phyloP scores from a whole-genome alignment of 345 rosid genomes.

The Citrus trifoliata region DNA sequence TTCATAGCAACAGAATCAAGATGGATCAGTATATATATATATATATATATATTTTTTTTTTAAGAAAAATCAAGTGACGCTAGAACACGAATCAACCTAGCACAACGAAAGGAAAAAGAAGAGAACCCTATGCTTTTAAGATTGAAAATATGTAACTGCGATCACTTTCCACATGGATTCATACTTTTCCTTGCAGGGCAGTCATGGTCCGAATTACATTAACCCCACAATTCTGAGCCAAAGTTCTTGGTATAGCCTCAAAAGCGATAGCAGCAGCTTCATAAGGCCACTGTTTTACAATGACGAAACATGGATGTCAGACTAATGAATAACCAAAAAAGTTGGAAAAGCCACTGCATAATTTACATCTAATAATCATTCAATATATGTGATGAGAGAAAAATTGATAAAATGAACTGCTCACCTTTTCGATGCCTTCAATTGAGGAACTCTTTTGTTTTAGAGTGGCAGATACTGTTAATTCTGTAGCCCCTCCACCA shows the following conservation, averaged over 20 bases:
- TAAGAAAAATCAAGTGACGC: neutral
- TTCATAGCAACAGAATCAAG: neutral
- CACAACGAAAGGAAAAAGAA: neutral
- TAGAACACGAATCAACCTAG: neutral
- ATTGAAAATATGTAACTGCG: neutral
- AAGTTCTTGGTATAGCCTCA: conserved; percentile 90
- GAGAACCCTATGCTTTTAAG: neutral
- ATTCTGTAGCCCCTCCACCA: conserved; percentile 93
- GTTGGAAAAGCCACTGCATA: neutral
- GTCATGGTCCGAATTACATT: conserved; percentile 85
- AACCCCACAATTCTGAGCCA: conserved; percentile 82
- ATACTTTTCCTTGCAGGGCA: conserved; percentile 87
- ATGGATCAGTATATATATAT: neutral
- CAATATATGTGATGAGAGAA: neutral
- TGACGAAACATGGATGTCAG: neutral
- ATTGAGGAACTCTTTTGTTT: conserved; percentile 90
- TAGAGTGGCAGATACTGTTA: conserved; percentile 87
- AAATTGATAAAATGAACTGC: neutral
- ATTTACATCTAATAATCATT: neutral
- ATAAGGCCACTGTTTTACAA: conserved; percentile 79
- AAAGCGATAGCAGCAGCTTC: conserved; percentile 98
- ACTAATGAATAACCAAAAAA: neutral
- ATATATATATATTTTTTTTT: too few relatives aligned
- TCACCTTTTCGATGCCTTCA: conserved; percentile 92
- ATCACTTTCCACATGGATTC: neutral